Conservation (phyloP, 768 basidiomycete genomes). For the Tricholoma sp. region DNA sequence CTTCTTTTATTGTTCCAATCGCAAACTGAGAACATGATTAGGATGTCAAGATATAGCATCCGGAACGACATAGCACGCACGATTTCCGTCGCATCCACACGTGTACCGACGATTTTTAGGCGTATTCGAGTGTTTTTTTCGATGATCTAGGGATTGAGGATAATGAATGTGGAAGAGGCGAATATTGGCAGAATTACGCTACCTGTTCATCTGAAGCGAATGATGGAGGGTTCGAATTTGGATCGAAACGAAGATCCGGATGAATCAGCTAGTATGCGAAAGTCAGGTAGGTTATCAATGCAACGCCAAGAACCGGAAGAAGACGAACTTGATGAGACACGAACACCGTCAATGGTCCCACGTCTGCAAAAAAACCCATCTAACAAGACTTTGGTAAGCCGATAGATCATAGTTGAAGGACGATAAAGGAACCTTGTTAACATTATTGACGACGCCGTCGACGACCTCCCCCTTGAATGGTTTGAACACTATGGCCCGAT, state of each 20-base stretch:
- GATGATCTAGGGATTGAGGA: slow-evolving; percentile 57
- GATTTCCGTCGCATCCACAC: slow-evolving; percentile 97
- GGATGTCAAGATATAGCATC: neutral
- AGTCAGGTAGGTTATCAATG: neutral
- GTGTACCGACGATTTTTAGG: slow-evolving; percentile 96
- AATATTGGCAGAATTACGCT: slow-evolving; percentile 4
- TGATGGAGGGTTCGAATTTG: slow-evolving; percentile 95
- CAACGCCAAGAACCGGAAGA: neutral
- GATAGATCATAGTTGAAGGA: neutral
- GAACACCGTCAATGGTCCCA: slow-evolving; percentile 91
- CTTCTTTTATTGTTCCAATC: slow-evolving; percentile 97
- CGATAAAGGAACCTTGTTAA: slow-evolving; percentile 72
- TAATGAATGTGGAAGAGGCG: neutral
- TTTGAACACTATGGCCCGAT: slow-evolving; percentile 97
- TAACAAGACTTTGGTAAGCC: slow-evolving; percentile 23
- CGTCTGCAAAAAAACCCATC: slow-evolving; percentile 99
- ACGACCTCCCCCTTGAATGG: slow-evolving; percentile 99
- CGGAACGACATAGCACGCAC: slow-evolving; percentile 40
- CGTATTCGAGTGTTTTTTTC: slow-evolving; percentile 91
- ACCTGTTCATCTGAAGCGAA: slow-evolving; percentile 91
- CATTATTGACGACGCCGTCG: slow-evolving; percentile 92
- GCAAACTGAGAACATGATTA: slow-evolving; percentile 62
- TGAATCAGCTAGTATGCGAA: slow-evolving; percentile 70
- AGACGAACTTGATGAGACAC: slow-evolving; percentile 86
- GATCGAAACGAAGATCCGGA: slow-evolving; percentile 91